Percentiles rank a stretch among this genome's conserved stretches.
Conservation (phyloP, 2,329 filamentous ascomycete genomes). For the Phaeophleospora eucalypticola region DNA sequence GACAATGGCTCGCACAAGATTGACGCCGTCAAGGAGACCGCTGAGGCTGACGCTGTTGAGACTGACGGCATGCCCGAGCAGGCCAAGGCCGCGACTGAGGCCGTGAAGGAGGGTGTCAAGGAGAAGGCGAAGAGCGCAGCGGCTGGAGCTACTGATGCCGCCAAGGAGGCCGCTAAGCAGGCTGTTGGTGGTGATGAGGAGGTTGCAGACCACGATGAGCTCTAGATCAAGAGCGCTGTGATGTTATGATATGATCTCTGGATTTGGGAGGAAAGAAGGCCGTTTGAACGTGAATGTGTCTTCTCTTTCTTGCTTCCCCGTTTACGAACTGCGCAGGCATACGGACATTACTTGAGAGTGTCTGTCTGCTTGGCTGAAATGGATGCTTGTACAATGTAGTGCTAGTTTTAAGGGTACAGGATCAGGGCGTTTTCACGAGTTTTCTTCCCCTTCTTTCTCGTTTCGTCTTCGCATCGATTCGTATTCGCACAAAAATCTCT, state of each 20-base stretch:
- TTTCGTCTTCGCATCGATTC: neutral
- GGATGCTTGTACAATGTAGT: neutral
- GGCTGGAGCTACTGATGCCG: slow-evolving; percentile 29
- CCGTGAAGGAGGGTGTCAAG: slow-evolving; percentile 24
- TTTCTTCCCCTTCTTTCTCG: neutral
- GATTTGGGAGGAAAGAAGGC: neutral
- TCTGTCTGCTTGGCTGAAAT: no score
- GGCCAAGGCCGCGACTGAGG: slow-evolving; percentile 42
- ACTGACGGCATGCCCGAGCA: slow-evolving; percentile 47
- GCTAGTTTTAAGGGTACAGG: neutral
- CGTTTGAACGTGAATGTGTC: neutral
- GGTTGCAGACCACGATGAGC: slow-evolving; percentile 62
- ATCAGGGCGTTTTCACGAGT: neutral
- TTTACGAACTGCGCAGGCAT: no score
- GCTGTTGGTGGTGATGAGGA: slow-evolving; percentile 33
- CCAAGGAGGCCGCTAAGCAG: slow-evolving; percentile 29
- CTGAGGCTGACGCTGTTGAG: slow-evolving; percentile 39
- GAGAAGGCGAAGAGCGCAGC: slow-evolving; percentile 37
- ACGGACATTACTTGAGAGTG: no score
- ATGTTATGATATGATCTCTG: neutral
- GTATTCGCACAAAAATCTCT: no score
- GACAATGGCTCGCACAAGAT: slow-evolving; percentile 91
- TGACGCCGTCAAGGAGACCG: slow-evolving; percentile 58
- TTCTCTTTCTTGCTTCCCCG: neutral
- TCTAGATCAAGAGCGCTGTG: slow-evolving; percentile 51